These are phyloP conservation scores for Syzygium oleosum DNA, from an alignment of 345 rosid genomes.

Conservation along the genomic window DNA sequence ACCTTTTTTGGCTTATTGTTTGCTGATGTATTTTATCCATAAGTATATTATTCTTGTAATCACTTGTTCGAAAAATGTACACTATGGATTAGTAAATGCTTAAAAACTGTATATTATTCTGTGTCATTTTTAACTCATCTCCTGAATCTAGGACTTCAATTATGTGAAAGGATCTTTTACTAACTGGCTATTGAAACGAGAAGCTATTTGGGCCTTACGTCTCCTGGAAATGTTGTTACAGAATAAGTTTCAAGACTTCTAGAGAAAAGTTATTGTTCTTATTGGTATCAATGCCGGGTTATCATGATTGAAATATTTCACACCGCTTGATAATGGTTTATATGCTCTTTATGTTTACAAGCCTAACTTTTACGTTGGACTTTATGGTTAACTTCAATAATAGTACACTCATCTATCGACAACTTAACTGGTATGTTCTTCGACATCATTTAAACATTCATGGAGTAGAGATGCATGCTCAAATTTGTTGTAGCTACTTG, in stretches of 20 bases:
- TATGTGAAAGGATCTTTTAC: not conserved
- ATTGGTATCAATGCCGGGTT: rapidly evolving
- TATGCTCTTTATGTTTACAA: rapidly evolving
- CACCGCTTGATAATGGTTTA: not conserved
- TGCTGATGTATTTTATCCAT: not conserved
- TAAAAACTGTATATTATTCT: too few relatives aligned
- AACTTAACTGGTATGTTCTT: not conserved
- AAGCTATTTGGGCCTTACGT: too few relatives aligned
- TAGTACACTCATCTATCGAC: not conserved
- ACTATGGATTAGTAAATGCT: not conserved
- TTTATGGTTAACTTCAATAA: not conserved
- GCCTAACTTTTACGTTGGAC: too few relatives aligned
- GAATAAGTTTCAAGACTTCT: not conserved
- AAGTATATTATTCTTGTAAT: too few relatives aligned
- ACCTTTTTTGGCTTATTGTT: not conserved
- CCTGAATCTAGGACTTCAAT: not conserved
- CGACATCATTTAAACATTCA: not conserved
- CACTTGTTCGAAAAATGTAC: not conserved
- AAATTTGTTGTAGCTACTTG: not conserved
- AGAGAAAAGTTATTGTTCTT: not conserved
- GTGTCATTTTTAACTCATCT: not conserved
- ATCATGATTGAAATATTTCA: not conserved
- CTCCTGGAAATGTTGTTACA: not conserved
- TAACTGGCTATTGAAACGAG: not conserved
- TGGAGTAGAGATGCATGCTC: not conserved